Evolutionary conservation across 768 basidiomycete genomes (phyloP), one percentile per base, ranked within the genome.

Genomic region (Naganishia onofrii): DNA sequence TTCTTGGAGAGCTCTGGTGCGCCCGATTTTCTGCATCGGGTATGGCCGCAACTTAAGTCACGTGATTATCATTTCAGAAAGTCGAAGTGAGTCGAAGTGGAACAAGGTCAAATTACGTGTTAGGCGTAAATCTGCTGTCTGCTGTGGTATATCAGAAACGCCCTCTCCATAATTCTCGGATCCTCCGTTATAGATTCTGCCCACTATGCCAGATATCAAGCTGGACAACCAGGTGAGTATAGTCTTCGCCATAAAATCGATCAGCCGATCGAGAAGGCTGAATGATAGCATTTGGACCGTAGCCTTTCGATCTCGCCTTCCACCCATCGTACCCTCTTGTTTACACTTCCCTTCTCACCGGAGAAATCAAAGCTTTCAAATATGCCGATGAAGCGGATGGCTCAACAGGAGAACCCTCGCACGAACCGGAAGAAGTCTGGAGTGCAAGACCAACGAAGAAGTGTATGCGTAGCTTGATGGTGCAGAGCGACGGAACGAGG

Each of bases 241-340:
- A n/a, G 15, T 19, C 51, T 58, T 12, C 26, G 55, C 5, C 34
- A 63, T 51, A 15, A 2, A 6, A 21, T 19, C 42, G 31, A 4
- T n/a, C 17, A 5, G 17, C 10, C n/a, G 23, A 32, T 10, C 15
- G 7, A 15, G 15, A 15, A 5, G 38, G 58, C 15, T 26, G 9
- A 55, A 26, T 9, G 15, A 17, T n/a, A 34, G 54, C 10, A 19
- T 26, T 26, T 64, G 87, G 87, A 57, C 86, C 87, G 9, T 90
- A 95, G 80, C 87, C 93, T 32, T 96, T 95, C 81, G 94, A 95
- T 83, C 83, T 96, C 51, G 86, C 85, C 1, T 97, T 96, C 76
- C 92, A 95, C 75, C 93, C 94, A 0, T 84, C 83, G 5, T 76
- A 85, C 57, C 82, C 88, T 0, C 84, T 87, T n/a, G 86, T 93